Conservation (phyloP, 768 basidiomycete species). For the Strobilomyces confusus region DNA sequence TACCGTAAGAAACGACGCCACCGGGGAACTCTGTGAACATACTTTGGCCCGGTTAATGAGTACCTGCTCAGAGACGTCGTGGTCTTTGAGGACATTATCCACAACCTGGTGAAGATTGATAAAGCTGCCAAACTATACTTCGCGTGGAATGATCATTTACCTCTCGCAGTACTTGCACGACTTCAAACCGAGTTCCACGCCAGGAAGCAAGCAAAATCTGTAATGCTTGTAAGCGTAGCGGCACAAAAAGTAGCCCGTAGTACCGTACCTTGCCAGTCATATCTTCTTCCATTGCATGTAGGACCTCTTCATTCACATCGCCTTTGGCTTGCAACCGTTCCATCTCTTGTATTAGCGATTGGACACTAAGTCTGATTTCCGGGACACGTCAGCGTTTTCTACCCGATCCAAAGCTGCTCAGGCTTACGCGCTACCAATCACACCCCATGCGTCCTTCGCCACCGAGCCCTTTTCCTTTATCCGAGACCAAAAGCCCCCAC, state of each 20-base stretch:
- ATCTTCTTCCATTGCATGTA: constrained; percentile 85
- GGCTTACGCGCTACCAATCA: constrained; percentile 90
- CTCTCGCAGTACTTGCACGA: constrained; percentile 84
- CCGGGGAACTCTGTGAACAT: constrained; percentile 4
- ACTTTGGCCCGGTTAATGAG: constrained; percentile 86
- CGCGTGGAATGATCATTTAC: constrained; percentile 23
- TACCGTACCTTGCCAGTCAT: constrained; percentile 79
- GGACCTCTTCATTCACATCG: constrained; percentile 81
- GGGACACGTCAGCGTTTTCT: constrained; percentile 56
- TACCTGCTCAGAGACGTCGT: constrained; percentile 62
- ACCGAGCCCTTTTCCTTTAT: constrained; percentile 92
- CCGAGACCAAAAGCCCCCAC: constrained; percentile 87
- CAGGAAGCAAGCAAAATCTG: constrained; percentile 95
- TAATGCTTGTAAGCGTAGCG: background rate
- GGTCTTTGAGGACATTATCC: constrained; percentile 83
- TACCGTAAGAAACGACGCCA: background rate
- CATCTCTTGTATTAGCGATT: constrained; percentile 62
- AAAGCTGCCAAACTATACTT: constrained; percentile 2
- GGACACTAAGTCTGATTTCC: constrained; percentile 22
- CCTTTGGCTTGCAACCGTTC: constrained; percentile 85
- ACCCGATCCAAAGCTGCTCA: constrained; percentile 28
- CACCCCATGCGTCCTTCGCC: constrained; percentile 95
- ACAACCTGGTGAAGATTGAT: constrained; percentile 47
- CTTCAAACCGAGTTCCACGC: constrained; percentile 95
- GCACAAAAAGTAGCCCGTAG: background rate